These are phyloP conservation scores for Punica granatum DNA, from an alignment of 345 rosid species.

Conservation along the genomic window DNA sequence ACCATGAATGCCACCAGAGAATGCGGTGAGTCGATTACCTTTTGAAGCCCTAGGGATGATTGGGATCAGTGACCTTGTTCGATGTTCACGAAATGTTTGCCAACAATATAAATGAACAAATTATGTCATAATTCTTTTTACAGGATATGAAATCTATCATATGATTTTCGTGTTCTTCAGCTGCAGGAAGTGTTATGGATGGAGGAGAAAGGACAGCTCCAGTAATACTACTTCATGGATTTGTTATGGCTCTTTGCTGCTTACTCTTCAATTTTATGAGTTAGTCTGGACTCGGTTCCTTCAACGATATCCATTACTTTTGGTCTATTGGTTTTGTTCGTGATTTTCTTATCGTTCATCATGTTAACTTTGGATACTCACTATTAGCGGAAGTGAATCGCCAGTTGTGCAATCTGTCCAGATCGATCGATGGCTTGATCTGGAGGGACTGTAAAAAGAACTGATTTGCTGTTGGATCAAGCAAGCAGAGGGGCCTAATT, in stretches of 20 bases:
- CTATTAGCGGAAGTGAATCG: too few relatives aligned
- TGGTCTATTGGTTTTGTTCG: too few relatives aligned
- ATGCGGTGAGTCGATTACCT: conserved; percentile 46
- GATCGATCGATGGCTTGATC: too few relatives aligned
- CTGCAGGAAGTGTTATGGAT: conserved; percentile 1
- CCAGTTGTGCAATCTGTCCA: too few relatives aligned
- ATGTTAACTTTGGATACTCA: too few relatives aligned
- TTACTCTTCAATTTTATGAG: neutral
- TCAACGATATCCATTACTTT: neutral
- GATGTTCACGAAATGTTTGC: neutral
- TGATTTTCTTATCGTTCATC: too few relatives aligned
- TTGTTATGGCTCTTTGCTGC: neutral
- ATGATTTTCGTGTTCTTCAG: neutral
- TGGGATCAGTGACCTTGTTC: neutral
- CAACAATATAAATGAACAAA: neutral
- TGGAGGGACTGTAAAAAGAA: too few relatives aligned
- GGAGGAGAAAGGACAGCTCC: neutral
- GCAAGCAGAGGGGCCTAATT: too few relatives aligned
- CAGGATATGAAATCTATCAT: neutral
- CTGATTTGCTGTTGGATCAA: too few relatives aligned
- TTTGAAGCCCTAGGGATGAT: neutral
- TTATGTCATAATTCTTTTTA: neutral
- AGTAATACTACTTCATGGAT: neutral
- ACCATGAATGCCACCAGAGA: conserved; percentile 50
- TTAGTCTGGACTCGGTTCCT: neutral